phyloP scores from a whole-genome alignment of 2,329 filamentous ascomycete genomes.

The Claviceps sp. region DNA sequence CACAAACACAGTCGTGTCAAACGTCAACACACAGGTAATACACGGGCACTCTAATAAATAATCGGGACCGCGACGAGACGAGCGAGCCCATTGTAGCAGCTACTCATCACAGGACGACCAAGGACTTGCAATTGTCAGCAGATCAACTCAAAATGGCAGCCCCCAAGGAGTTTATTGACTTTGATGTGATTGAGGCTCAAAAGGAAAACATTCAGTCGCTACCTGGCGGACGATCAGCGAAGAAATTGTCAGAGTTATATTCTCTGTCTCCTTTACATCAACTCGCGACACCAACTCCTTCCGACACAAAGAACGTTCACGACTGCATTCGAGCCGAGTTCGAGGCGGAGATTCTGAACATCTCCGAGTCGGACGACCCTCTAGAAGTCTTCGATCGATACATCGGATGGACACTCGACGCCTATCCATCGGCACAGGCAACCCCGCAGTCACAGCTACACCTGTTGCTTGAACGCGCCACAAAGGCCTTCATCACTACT shows the following conservation, averaged over 20 bases:
- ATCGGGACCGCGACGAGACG: background rate
- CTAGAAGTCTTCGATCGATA: constrained; percentile 94
- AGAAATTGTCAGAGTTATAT: constrained; percentile 73
- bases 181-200: constrained; percentile 88
- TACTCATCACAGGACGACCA: background rate
- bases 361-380: constrained; percentile 84
- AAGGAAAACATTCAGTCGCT: constrained; percentile 98
- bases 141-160: constrained; percentile 29
- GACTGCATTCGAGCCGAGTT: constrained; percentile 70
- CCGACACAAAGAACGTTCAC: constrained; percentile 63
- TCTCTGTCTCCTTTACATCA: constrained; percentile 50
- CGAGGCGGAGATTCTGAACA: constrained; percentile 65
- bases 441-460: constrained; percentile 85
- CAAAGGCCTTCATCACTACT: constrained; percentile 75
- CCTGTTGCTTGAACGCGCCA: constrained; percentile 80
- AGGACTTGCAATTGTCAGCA: constrained; percentile 8
- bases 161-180: constrained; percentile 48
- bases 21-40: constrained; percentile 10
- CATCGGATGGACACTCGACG: constrained; percentile 89
- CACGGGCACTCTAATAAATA: background rate
- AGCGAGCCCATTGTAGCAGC: background rate
- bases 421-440: constrained; percentile 87
- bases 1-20: background rate
- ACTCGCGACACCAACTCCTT: constrained; percentile 49
- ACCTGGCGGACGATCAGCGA: constrained; percentile 75